These are phyloP conservation scores for Pythium sp. DNA, from an alignment of 352 stramenopile species.

Conservation along the genomic window DNA sequence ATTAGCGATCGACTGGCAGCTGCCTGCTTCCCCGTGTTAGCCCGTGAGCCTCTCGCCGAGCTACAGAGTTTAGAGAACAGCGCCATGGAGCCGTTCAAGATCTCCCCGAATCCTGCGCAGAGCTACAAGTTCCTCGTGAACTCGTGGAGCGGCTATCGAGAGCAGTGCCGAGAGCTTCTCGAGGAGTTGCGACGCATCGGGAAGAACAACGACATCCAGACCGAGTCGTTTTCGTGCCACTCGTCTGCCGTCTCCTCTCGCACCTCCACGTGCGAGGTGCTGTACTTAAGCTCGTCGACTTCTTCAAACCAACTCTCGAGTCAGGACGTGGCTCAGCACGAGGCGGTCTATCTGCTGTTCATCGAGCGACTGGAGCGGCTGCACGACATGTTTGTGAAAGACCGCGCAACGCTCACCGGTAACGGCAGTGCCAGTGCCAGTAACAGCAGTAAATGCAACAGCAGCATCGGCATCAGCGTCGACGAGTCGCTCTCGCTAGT, in stretches of 20 bases:
- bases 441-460: conserved; percentile 10
- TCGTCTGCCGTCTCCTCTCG: conserved; percentile 10
- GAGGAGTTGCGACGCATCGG: conserved; percentile 53
- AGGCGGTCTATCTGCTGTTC: conserved; percentile 51
- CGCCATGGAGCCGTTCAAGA: conserved; percentile 33
- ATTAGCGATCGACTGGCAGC: conserved; percentile 65
- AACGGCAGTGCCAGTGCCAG: too few relatives aligned
- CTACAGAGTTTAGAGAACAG: conserved; percentile 39
- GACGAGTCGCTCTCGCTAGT: conserved; percentile 27
- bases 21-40: conserved; percentile 54
- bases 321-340: conserved; percentile 67
- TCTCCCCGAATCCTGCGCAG: conserved; percentile 32
- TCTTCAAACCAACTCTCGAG: conserved; percentile 44
- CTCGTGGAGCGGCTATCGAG: conserved; percentile 57
- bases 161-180: conserved; percentile 40
- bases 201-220: conserved; percentile 65
- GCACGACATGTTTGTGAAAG: conserved; percentile 27
- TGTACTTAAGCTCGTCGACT: conserved; percentile 56
- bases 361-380: conserved; percentile 49
- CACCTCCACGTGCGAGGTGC: conserved; percentile 24
- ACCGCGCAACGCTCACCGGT: not conserved
- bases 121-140: conserved; percentile 56
- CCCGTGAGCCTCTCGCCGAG: conserved; percentile 41
- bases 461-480: conserved; percentile 21
- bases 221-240: conserved; percentile 33